Conservation (phyloP, 345 rosid genomes). For the Eucalyptus urophylla region DNA sequence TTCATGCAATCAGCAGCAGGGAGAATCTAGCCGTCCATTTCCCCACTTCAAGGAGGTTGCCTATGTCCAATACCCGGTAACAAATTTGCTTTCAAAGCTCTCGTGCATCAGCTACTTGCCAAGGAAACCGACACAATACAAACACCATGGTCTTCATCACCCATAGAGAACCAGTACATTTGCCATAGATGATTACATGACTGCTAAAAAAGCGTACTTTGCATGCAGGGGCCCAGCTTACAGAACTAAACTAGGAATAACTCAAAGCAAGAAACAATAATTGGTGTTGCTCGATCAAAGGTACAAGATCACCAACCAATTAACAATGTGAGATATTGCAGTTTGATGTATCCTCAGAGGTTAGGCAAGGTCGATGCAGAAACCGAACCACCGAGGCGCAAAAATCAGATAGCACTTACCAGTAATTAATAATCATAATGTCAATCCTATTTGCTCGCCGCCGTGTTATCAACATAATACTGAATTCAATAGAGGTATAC, state of each 20-base stretch:
- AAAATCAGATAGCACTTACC: neutral
- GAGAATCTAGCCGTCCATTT: neutral
- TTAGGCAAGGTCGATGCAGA: neutral
- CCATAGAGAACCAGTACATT: neutral
- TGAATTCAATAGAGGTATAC: neutral
- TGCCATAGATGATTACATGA: neutral
- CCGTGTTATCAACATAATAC: neutral
- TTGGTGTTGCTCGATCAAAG: neutral
- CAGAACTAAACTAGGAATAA: neutral
- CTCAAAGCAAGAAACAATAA: neutral
- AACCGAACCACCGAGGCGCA: neutral
- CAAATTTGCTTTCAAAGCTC: neutral
- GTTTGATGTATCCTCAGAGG: neutral
- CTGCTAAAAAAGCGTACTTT: neutral
- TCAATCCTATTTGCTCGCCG: neutral
- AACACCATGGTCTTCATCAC: neutral
- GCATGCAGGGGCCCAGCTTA: neutral
- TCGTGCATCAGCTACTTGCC: neutral
- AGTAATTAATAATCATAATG: neutral
- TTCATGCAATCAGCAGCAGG: neutral
- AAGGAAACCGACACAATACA: neutral
- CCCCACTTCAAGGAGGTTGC: neutral
- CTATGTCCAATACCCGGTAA: neutral
- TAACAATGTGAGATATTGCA: neutral
- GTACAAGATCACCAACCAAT: neutral